phyloP scores from a whole-genome alignment of 2,329 filamentous ascomycete genomes.

The Pseudogymnoascus sp. region DNA sequence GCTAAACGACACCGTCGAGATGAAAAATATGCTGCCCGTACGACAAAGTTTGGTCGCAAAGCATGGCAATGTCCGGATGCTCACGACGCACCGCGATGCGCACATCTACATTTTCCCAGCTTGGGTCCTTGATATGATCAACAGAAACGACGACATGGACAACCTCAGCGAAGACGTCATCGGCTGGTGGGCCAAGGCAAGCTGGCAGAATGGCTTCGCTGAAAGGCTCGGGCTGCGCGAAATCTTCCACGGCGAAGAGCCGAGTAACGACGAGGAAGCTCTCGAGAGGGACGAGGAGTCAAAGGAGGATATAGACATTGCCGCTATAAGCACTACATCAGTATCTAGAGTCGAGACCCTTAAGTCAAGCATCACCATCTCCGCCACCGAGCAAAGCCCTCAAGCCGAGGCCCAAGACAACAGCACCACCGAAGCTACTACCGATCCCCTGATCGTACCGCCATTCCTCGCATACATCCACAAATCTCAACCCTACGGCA shows the following conservation, averaged over 20 bases:
- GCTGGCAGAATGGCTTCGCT: constrained; percentile 75
- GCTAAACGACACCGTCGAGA: constrained; percentile 72
- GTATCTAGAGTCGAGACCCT: constrained; percentile 20
- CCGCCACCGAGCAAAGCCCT: constrained; percentile 6
- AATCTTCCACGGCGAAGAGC: constrained; percentile 45
- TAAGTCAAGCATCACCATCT: constrained; percentile 6
- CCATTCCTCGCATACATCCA: constrained; percentile 79
- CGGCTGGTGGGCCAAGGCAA: constrained; percentile 91
- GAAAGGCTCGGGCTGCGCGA: constrained; percentile 67
- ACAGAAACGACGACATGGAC: constrained; percentile 71
- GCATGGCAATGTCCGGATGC: constrained; percentile 68
- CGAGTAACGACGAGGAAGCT: constrained; percentile 31
- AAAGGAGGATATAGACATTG: constrained; percentile 23
- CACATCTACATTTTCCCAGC: constrained; percentile 91
- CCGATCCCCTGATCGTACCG: constrained; percentile 46
- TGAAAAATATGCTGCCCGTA: constrained; percentile 62
- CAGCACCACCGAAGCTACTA: constrained; percentile 13
- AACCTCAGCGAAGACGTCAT: constrained; percentile 86
- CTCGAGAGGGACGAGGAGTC: constrained; percentile 22
- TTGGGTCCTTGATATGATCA: constrained; percentile 82
- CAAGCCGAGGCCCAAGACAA: constrained; percentile 13
- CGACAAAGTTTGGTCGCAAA: constrained; percentile 67
- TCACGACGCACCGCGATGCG: constrained; percentile 78
- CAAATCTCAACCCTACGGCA: constrained; percentile 36
- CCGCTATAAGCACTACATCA: constrained; percentile 25